Evolutionary conservation across 345 rosid genomes (phyloP).

Genomic region (Gossypium turneri): DNA sequence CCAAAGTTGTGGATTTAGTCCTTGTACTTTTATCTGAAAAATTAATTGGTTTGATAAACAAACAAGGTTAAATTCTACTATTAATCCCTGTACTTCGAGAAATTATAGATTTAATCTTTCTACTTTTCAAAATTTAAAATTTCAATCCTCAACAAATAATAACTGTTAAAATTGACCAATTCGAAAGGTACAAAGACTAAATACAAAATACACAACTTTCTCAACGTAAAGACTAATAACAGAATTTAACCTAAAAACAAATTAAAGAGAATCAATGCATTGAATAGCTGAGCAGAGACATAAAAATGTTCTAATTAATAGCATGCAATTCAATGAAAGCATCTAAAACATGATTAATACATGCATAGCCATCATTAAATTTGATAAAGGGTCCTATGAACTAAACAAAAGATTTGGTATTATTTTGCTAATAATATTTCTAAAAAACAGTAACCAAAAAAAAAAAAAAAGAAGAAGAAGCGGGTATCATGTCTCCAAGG

Average conservation of each 20-base stretch:
- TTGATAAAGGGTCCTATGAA: not conserved
- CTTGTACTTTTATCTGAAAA: too few relatives aligned
- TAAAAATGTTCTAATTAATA: not conserved
- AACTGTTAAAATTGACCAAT: too few relatives aligned
- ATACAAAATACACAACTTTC: too few relatives aligned
- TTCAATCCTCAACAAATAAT: too few relatives aligned
- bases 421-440: not conserved
- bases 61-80: too few relatives aligned
- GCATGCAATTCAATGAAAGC: not conserved
- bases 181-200: too few relatives aligned
- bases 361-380: not conserved
- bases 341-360: not conserved
- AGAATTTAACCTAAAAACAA: not conserved
- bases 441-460: not conserved
- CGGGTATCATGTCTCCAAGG: slow-evolving; percentile 52
- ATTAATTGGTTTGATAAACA: slow-evolving; percentile 9
- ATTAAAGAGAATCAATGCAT: not conserved
- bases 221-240: too few relatives aligned
- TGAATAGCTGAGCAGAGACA: not conserved
- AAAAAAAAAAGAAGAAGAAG: not conserved
- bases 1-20: too few relatives aligned
- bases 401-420: not conserved
- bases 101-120: too few relatives aligned
- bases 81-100: too few relatives aligned
- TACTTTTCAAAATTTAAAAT: too few relatives aligned